Percentiles rank a stretch among this genome's conserved stretches.
Evolutionary conservation across 2,329 filamentous ascomycete species (phyloP).

Genomic region (Fusarium albidum): DNA sequence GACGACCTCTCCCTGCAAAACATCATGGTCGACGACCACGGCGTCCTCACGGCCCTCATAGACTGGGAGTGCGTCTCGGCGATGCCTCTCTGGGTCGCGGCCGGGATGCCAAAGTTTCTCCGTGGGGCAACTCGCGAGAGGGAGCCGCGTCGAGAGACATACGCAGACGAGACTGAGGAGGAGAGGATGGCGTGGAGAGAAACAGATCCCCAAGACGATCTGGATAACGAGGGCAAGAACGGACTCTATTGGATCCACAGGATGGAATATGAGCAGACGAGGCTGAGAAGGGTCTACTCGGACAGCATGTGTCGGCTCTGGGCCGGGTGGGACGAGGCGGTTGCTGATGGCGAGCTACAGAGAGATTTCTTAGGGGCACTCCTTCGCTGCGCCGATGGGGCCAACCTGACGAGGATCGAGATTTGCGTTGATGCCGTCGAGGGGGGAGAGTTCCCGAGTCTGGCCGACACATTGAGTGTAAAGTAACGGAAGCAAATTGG

Average conservation of each 20-base stretch:
- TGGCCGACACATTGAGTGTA: constrained; percentile 2
- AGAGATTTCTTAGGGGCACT: constrained; percentile 40
- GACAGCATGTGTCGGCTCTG: constrained; percentile 42
- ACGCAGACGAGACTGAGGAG: constrained; percentile 40
- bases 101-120: constrained; percentile 47
- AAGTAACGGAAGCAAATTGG: too few species aligned
- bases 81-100: constrained; percentile 49
- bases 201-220: constrained; percentile 18
- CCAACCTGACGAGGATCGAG: neutral
- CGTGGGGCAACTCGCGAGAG: constrained; percentile 37
- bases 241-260: constrained; percentile 51
- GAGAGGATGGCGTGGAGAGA: neutral
- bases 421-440: constrained; percentile 3
- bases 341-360: constrained; percentile 34
- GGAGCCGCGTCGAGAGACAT: constrained; percentile 43
- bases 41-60: constrained; percentile 47
- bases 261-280: constrained; percentile 51
- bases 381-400: neutral
- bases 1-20: constrained; percentile 49
- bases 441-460: neutral
- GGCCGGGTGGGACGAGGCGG: constrained; percentile 43
- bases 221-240: constrained; percentile 51
- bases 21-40: constrained; percentile 49
- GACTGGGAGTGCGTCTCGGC: constrained; percentile 55
- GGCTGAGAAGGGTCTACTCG: constrained; percentile 44